Conservation (phyloP, 805 yeast genomes). For the Candida sanyiensis region DNA sequence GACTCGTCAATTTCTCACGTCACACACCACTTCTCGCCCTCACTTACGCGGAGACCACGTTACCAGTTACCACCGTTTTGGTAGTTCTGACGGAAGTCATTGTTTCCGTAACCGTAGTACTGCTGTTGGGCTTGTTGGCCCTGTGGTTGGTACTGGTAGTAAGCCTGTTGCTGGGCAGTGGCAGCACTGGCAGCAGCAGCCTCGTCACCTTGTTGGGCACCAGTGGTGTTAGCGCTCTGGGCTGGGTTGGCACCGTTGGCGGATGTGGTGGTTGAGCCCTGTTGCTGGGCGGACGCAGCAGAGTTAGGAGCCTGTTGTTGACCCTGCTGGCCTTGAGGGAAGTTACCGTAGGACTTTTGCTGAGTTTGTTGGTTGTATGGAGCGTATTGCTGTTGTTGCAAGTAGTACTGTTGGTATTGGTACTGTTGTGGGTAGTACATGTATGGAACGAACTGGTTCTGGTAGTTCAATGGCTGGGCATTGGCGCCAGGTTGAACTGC, state of each 20-base stretch:
- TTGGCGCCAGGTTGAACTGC: conserved; percentile 24
- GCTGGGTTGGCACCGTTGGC: conserved; percentile 12
- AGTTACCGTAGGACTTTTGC: conserved; percentile 19
- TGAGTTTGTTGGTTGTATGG: conserved; percentile 19
- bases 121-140: conserved; percentile 18
- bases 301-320: conserved; percentile 10
- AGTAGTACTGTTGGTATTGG: conserved; percentile 9
- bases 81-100: conserved; percentile 15
- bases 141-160: conserved; percentile 23
- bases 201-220: conserved; percentile 17
- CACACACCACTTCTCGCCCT: too few species aligned
- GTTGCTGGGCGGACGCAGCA: conserved; percentile 12
- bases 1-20: neutral
- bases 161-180: conserved; percentile 21
- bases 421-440: conserved; percentile 25
- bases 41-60: too few species aligned
- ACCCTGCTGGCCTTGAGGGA: conserved; percentile 15
- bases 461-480: conserved; percentile 23
- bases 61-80: conserved; percentile 10
- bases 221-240: conserved; percentile 5
- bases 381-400: conserved; percentile 7
- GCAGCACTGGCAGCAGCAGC: conserved; percentile 16
- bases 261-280: conserved; percentile 12
- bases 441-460: conserved; percentile 23
- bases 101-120: conserved; percentile 16